Percentiles rank a stretch among this genome's conserved stretches.
phyloP scores from a whole-genome alignment of 2,329 filamentous ascomycete genomes.

The Fusarium ambrosium region DNA sequence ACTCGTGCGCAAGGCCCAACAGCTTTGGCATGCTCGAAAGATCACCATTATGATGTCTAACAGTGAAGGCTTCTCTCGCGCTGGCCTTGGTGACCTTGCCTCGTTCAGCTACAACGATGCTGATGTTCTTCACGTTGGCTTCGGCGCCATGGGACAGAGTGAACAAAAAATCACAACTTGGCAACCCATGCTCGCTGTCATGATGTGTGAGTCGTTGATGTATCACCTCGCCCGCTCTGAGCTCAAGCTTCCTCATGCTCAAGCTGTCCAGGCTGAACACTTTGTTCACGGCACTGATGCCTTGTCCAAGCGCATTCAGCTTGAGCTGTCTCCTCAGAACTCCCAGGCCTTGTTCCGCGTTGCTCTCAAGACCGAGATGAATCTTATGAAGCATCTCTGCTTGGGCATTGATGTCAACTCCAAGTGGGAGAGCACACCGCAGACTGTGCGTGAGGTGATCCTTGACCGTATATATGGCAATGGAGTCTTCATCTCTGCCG shows the following conservation, averaged over 20 bases:
- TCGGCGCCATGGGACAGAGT: constrained; percentile 12
- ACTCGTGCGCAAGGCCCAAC: background rate
- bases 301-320: constrained; percentile 24
- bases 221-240: constrained; percentile 25
- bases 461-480: constrained; percentile 20
- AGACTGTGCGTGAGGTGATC: constrained; percentile 22
- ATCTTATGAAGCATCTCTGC: constrained; percentile 29
- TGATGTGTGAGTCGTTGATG: constrained; percentile 16
- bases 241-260: constrained; percentile 14
- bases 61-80: background rate
- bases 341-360: constrained; percentile 12
- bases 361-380: constrained; percentile 25
- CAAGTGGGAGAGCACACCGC: constrained; percentile 19
- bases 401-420: constrained; percentile 22
- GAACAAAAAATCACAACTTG: background rate
- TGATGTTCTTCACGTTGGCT: constrained; percentile 9
- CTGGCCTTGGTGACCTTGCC: background rate
- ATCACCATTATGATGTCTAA: background rate
- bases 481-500: constrained; percentile 3
- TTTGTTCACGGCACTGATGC: constrained; percentile 12
- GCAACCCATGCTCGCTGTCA: constrained; percentile 11
- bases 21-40: background rate
- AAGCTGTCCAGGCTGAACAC: constrained; percentile 28
- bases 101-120: background rate
- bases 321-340: constrained; percentile 19